Percentiles rank a stretch among this genome's conserved stretches.
Conservation (phyloP, 2,329 filamentous ascomycete genomes). For the Achaetomium macrosporum region DNA sequence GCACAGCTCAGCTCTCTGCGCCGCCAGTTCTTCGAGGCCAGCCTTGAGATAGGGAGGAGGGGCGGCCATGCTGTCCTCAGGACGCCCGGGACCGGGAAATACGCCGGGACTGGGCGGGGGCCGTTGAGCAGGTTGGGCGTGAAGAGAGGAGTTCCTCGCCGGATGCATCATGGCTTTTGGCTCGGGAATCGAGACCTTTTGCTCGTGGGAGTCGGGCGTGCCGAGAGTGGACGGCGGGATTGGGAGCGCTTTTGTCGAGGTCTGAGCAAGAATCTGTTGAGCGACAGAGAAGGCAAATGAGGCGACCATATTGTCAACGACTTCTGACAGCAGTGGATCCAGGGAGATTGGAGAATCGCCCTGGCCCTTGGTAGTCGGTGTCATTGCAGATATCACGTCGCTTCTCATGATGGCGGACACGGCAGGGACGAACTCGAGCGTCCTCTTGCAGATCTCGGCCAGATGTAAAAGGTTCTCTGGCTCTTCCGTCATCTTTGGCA, state of each 20-base stretch:
- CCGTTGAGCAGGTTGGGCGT: slow-evolving; percentile 35
- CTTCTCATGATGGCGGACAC: slow-evolving; percentile 73
- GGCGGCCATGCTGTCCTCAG: slow-evolving; percentile 32
- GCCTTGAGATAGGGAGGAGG: slow-evolving; percentile 49
- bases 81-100: slow-evolving; percentile 45
- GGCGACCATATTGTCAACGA: slow-evolving; percentile 67
- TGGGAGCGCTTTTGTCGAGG: slow-evolving; percentile 60
- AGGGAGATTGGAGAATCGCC: slow-evolving; percentile 20
- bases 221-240: slow-evolving; percentile 56
- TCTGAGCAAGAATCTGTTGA: slow-evolving; percentile 71
- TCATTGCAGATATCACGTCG: slow-evolving; percentile 64
- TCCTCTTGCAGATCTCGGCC: slow-evolving; percentile 79
- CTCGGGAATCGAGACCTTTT: slow-evolving; percentile 57
- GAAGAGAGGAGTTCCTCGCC: slow-evolving; percentile 56
- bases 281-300: slow-evolving; percentile 74
- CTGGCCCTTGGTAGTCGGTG: slow-evolving; percentile 33
- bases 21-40: slow-evolving; percentile 76
- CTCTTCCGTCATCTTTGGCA: slow-evolving; percentile 50
- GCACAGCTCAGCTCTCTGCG: slow-evolving; percentile 75
- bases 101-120: slow-evolving; percentile 43
- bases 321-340: slow-evolving; percentile 39
- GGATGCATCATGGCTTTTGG: slow-evolving; percentile 68
- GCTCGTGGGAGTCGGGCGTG: slow-evolving; percentile 46
- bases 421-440: slow-evolving; percentile 76
- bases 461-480: slow-evolving; percentile 70